Conservation (phyloP, 495 filamentous ascomycete genomes). For the Lasiosphaeriaceae sp. region DNA sequence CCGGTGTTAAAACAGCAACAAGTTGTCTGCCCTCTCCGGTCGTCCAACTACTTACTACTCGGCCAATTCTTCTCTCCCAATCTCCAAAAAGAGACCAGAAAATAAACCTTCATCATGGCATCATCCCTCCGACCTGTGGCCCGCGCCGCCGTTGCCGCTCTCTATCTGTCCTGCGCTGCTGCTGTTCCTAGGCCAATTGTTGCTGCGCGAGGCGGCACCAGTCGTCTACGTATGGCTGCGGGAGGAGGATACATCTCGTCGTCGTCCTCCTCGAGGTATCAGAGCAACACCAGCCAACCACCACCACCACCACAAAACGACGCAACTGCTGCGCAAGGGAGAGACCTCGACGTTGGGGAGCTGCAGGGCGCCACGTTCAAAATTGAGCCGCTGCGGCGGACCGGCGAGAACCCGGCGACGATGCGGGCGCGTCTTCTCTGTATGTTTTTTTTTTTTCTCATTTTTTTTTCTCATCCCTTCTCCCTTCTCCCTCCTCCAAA, state of each 20-base stretch:
- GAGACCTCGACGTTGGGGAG: conserved; percentile 83
- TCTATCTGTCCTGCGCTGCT: background rate
- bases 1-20: background rate
- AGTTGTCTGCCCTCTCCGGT: background rate
- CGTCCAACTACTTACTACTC: background rate
- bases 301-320: background rate
- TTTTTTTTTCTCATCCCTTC: background rate
- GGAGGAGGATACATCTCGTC: background rate
- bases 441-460: conserved; percentile 44
- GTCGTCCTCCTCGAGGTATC: conserved; percentile 3
- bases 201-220: no score
- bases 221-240: background rate
- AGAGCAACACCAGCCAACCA: conserved; percentile 3
- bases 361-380: conserved; percentile 84
- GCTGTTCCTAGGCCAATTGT: no score
- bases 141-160: conserved; percentile 7
- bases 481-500: conserved; percentile 1
- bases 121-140: conserved; percentile 10
- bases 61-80: background rate
- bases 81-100: background rate
- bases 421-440: conserved; percentile 88
- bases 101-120: background rate
- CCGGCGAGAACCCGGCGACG: conserved; percentile 74
- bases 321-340: background rate
- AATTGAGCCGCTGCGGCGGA: conserved; percentile 79